Percentiles rank a stretch among this genome's conserved stretches.
phyloP scores from a whole-genome alignment of 148 eudicot species.

The Rhododendron griersonianum region DNA sequence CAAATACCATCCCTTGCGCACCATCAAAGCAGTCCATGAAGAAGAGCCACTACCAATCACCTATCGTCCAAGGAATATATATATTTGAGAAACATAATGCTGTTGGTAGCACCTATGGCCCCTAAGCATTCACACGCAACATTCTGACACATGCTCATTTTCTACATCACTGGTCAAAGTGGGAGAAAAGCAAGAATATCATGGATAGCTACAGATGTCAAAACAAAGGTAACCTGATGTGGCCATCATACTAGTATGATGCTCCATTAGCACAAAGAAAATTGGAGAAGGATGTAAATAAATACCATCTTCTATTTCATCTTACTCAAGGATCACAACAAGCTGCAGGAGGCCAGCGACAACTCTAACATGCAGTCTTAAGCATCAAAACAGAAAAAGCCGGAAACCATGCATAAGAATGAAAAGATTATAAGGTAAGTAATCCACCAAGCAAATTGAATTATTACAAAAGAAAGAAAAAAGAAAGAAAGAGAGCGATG shows the following conservation, averaged over 20 bases:
- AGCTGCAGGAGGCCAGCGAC: constrained; percentile 7
- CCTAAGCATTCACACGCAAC: not conserved
- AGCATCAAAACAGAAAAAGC: not conserved
- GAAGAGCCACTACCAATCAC: not conserved
- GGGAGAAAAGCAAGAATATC: not conserved
- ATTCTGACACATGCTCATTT: not conserved
- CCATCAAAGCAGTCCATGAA: not conserved
- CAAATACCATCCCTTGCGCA: constrained; percentile 1
- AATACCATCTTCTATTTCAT: not conserved
- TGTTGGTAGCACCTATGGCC: not conserved
- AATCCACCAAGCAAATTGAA: not conserved
- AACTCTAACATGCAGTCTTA: not conserved
- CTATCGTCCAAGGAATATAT: not conserved
- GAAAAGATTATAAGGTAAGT: not conserved
- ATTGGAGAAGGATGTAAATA: not conserved
- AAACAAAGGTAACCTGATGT: not conserved
- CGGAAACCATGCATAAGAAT: not conserved
- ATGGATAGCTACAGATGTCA: not conserved
- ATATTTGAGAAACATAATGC: not conserved
- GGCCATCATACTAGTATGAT: constrained; percentile 1
- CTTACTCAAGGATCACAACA: not conserved
- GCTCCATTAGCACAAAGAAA: not conserved
- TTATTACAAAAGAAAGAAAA: not conserved
- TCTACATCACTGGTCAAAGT: not conserved
- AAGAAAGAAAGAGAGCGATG: not conserved